Evolutionary conservation across 2,329 filamentous ascomycete genomes (phyloP).

Genomic region (Aureobasidium sp.): DNA sequence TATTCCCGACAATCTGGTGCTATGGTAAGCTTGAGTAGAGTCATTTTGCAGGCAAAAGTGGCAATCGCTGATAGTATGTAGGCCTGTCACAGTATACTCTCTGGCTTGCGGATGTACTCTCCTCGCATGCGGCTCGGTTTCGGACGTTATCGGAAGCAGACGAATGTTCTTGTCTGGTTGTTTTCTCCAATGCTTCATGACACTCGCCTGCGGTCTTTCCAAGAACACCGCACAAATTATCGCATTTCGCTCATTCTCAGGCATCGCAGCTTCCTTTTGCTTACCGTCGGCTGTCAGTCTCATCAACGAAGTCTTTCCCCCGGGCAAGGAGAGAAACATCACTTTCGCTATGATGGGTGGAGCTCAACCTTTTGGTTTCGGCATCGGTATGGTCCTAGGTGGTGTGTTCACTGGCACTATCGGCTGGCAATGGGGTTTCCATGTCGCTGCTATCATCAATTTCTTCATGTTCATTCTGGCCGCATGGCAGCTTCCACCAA

Average conservation of each 20-base stretch:
- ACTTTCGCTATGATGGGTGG: conserved; percentile 46
- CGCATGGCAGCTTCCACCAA: neutral
- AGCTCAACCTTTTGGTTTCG: conserved; percentile 47
- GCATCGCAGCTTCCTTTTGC: conserved; percentile 18
- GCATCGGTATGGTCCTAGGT: conserved; percentile 45
- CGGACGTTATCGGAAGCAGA: conserved; percentile 44
- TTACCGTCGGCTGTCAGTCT: conserved; percentile 45
- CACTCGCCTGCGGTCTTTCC: conserved; percentile 37
- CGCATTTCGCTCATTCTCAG: conserved; percentile 17
- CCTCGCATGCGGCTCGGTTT: conserved; percentile 43
- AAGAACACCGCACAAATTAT: conserved; percentile 26
- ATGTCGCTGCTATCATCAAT: conserved; percentile 41
- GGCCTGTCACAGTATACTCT: conserved; percentile 26
- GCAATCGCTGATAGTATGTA: neutral
- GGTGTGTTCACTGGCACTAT: conserved; percentile 43
- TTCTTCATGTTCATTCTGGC: conserved; percentile 32
- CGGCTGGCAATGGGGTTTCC: conserved; percentile 49
- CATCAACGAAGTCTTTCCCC: conserved; percentile 38
- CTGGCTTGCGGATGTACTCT: conserved; percentile 45
- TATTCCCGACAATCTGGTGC: conserved; percentile 23
- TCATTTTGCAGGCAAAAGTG: neutral
- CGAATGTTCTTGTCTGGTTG: conserved; percentile 42
- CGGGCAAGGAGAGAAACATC: conserved; percentile 44
- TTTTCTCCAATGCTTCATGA: conserved; percentile 38
- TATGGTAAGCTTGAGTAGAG: conserved; percentile 21